Evolutionary conservation across 2,329 filamentous ascomycete species (phyloP), one percentile per base, ranked within the genome.

Genomic region (Parasarocladium wereldwijsianum): DNA sequence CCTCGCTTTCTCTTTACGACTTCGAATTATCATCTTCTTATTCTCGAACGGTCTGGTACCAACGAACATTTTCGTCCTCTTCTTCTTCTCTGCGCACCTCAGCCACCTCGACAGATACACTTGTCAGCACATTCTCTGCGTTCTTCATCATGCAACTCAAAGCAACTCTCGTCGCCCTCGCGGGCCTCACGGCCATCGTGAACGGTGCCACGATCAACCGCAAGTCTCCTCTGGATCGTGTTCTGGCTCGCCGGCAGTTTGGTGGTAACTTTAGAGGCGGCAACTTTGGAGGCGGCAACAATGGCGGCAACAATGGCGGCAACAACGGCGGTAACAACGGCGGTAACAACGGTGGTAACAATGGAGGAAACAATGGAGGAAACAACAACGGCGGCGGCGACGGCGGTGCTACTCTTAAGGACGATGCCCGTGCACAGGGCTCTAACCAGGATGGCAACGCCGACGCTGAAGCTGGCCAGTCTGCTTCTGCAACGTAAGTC

Each of bases 91-190:
- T 34, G 31, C 30, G 11, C n/a, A 29, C 17, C 13, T 25, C 12
- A 30, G 12, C 19, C 18, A 16, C 8, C 17, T 23, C 20, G 11
- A 30, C 28, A 16, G n/a, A 29, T 22, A 35, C 37, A 40, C 40
- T 45, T 43, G 43, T 39, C 32, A 25, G 13, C 10, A 19, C 32
- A 13, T 25, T 36, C 34, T 26, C 36, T 30, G 32, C 26, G 22
- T 32, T 26, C 26, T 33, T 38, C 55, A 64, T 42, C 27, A 71
- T 70, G 66, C 58, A 66, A 45, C 44, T 67, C 45, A 66, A 67
- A 47, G 53, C 52, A 35, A 42, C 64, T 26, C 39, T 68, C 36
- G 36, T 64, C 27, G 55, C 62, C 52, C 55, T 70, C 14, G 37
- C 65, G 46, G 58, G 66, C 48, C 44, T 66, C 36, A 47, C 56